phyloP scores from a whole-genome alignment of 2,329 filamentous ascomycete genomes.

The Magnaporthiopsis incrustans region DNA sequence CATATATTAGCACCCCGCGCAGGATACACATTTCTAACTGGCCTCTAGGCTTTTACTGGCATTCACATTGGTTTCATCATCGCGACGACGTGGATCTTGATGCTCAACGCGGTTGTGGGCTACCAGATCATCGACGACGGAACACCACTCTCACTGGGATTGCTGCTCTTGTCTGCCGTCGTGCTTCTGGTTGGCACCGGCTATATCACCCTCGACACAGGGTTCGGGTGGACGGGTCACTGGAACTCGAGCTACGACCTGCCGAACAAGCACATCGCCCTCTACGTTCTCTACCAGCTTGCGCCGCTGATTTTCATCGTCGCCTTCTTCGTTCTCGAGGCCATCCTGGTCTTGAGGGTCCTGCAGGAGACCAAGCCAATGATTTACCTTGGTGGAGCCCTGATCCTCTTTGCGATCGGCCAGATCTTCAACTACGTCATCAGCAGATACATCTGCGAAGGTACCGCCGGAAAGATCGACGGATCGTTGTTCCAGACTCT shows the following conservation, averaged over 20 bases:
- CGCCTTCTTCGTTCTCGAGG: constrained; percentile 76
- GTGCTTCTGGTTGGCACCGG: constrained; percentile 81
- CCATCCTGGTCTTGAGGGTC: constrained; percentile 74
- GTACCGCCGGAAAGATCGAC: constrained; percentile 78
- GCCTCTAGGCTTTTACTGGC: constrained; percentile 67
- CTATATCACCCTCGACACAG: constrained; percentile 93
- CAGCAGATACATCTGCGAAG: constrained; percentile 82
- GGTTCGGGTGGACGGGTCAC: constrained; percentile 72
- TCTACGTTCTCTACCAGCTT: constrained; percentile 92
- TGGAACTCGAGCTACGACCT: constrained; percentile 55
- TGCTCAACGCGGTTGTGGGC: constrained; percentile 86
- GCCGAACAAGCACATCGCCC: constrained; percentile 67
- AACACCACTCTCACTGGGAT: constrained; percentile 70
- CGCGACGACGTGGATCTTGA: constrained; percentile 80
- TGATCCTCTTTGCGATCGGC: constrained; percentile 77
- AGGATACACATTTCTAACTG: constrained; percentile 7
- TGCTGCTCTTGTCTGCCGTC: constrained; percentile 63
- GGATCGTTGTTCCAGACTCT: constrained; percentile 88
- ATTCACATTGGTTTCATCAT: constrained; percentile 86
- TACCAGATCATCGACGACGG: constrained; percentile 93
- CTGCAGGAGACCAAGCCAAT: constrained; percentile 89
- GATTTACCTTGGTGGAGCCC: constrained; percentile 71
- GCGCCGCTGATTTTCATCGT: constrained; percentile 84
- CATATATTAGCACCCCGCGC: neutral
- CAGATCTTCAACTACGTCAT: constrained; percentile 96